Conservation (phyloP, 2,329 filamentous ascomycete genomes). For the Botrytis cinerea region DNA sequence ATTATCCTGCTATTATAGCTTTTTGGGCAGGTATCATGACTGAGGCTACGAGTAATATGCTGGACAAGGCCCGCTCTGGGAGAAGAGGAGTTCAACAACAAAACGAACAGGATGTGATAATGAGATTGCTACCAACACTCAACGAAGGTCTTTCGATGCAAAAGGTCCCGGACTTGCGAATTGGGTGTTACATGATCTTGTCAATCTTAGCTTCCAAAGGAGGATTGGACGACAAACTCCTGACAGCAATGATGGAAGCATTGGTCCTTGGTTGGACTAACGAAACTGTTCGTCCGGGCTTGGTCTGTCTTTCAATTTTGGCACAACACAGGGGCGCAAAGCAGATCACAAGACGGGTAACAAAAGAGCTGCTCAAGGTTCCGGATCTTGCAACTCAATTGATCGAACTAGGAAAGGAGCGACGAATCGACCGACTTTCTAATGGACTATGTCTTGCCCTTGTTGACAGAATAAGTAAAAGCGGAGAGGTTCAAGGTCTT, state of each 20-base stretch:
- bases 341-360: slow-evolving; percentile 68
- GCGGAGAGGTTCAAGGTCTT: slow-evolving; percentile 58
- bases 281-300: slow-evolving; percentile 70
- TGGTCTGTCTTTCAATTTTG: slow-evolving; percentile 79
- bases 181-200: slow-evolving; percentile 89
- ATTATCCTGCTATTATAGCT: slow-evolving; percentile 75
- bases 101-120: slow-evolving; percentile 75
- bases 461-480: slow-evolving; percentile 62
- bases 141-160: slow-evolving; percentile 76
- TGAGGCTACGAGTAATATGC: slow-evolving; percentile 79
- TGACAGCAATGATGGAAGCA: slow-evolving; percentile 90
- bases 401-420: slow-evolving; percentile 62
- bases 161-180: slow-evolving; percentile 74
- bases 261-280: slow-evolving; percentile 74
- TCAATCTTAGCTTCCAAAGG: slow-evolving; percentile 84
- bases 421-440: slow-evolving; percentile 69
- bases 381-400: slow-evolving; percentile 61
- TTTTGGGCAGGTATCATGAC: slow-evolving; percentile 92
- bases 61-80: slow-evolving; percentile 77
- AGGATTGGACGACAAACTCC: slow-evolving; percentile 71
- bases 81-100: slow-evolving; percentile 74
- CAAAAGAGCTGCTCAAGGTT: slow-evolving; percentile 67
- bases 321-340: slow-evolving; percentile 75
- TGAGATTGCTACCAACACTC: slow-evolving; percentile 68
- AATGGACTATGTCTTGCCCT: slow-evolving; percentile 70